Base-by-base conservation (phyloP, 2,329 filamentous ascomycete genomes). In the Fusarium papillatum region DNA sequence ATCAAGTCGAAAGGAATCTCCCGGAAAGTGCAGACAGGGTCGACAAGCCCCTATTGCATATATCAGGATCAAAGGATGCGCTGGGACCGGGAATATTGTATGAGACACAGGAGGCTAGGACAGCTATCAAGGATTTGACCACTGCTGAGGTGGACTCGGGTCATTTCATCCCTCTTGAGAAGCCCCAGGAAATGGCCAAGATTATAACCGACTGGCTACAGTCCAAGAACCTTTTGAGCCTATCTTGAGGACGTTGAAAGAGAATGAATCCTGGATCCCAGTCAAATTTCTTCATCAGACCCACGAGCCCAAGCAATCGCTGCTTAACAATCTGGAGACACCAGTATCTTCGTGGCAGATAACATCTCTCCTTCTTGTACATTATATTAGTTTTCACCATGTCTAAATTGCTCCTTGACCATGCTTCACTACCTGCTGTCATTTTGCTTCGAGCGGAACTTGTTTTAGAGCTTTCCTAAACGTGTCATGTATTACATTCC, bases 401-500 rank as follows among this genome's bases (percentile, higher is more conserved):
- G 19, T 10, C 39, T 13, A 7, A 5, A 0, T 6, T 11, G 5
- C 39, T 3, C 1, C 39, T n/a, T 41, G 4, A 11, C 39, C 3
- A n/a, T 6, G 39, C 2, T 13, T 34, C 1, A 29, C 31, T 13
- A 34, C 31, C 10, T 13, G 0, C 31, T 31, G 3, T 0, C 31
- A n/a, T 3, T 43, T n/a, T 13, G 5, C 19, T n/a, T n/a, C 5
- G 2, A n/a, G 4, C 5, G 1, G 39, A 11, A 7, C 9, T 2
- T 41, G 4, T 41, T 19, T 10, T 5, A 41, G 17, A 10, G 7
- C 4, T 4, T 16, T 41, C 8, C 4, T 5, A 10, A 19, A 19
- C 38, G 19, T 17, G 38, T 4, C 38, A 41, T 41, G 17, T 19
- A 9, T 41, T 7, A 26, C 26, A 19, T 41, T 7, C 19, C 1